These are phyloP conservation scores for Tephrocybe sp. DNA, from an alignment of 768 basidiomycete species.

Conservation along the genomic window DNA sequence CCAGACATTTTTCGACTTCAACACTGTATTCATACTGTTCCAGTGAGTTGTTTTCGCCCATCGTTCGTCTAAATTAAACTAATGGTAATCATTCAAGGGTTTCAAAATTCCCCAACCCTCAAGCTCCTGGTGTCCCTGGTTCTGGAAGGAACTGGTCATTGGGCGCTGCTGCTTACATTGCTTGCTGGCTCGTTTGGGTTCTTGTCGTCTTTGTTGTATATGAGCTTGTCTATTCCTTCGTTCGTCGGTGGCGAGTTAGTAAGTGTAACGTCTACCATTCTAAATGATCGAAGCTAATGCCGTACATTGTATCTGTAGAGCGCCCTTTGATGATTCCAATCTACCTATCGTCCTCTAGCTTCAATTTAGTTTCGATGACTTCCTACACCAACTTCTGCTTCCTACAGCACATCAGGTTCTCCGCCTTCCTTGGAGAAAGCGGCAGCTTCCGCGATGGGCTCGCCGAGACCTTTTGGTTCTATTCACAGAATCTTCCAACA, in stretches of 20 bases:
- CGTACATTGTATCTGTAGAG: conserved; percentile 42
- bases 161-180: conserved; percentile 79
- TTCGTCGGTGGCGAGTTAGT: conserved; percentile 78
- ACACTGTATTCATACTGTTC: conserved; percentile 78
- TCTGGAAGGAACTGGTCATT: conserved; percentile 81
- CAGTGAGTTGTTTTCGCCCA: conserved; percentile 57
- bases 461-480: conserved; percentile 83
- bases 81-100: conserved; percentile 44
- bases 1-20: conserved; percentile 89
- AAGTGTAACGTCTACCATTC: conserved; percentile 35
- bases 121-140: conserved; percentile 65
- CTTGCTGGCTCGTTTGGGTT: conserved; percentile 78
- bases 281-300: conserved; percentile 11
- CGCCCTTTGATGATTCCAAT: conserved; percentile 83
- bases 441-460: conserved; percentile 48
- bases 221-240: conserved; percentile 74
- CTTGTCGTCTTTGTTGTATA: conserved; percentile 74
- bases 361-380: conserved; percentile 71
- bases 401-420: conserved; percentile 73
- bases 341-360: conserved; percentile 79
- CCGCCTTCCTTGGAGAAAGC: conserved; percentile 59
- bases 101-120: conserved; percentile 71
- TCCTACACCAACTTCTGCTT: conserved; percentile 87
- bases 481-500: conserved; percentile 83
- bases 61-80: conserved; percentile 5